phyloP scores from a whole-genome alignment of 2,329 filamentous ascomycete species.

The Ophiostoma perfectum region DNA sequence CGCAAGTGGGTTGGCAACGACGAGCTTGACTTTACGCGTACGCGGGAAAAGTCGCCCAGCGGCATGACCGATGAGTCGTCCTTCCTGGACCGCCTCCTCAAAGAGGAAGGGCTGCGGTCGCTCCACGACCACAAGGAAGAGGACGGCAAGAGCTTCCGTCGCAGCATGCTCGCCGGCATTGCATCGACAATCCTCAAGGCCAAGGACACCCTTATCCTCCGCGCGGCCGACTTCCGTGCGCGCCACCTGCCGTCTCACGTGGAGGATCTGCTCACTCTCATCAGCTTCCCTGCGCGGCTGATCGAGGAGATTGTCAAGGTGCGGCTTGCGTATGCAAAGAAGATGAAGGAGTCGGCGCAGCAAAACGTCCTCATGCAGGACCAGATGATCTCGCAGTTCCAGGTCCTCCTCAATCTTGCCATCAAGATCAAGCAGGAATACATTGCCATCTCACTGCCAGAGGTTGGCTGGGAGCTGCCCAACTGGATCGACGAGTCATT shows the following conservation, averaged over 20 bases:
- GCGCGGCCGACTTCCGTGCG: slow-evolving; percentile 76
- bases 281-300: slow-evolving; percentile 93
- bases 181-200: slow-evolving; percentile 86
- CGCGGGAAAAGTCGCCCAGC: slow-evolving; percentile 61
- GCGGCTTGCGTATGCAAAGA: slow-evolving; percentile 82
- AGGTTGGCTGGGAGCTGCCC: slow-evolving; percentile 90
- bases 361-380: slow-evolving; percentile 92
- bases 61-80: slow-evolving; percentile 81
- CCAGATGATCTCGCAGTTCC: slow-evolving; percentile 96
- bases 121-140: slow-evolving; percentile 66
- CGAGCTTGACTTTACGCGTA: slow-evolving; percentile 82
- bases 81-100: slow-evolving; percentile 89
- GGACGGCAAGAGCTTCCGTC: slow-evolving; percentile 43
- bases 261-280: slow-evolving; percentile 88
- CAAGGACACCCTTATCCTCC: slow-evolving; percentile 82
- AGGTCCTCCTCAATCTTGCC: slow-evolving; percentile 84
- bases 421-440: slow-evolving; percentile 91
- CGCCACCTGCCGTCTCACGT: slow-evolving; percentile 93
- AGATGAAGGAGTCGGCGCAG: slow-evolving; percentile 90
- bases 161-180: slow-evolving; percentile 79
- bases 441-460: slow-evolving; percentile 72
- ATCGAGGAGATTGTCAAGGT: slow-evolving; percentile 96
- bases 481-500: slow-evolving; percentile 97
- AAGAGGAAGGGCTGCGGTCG: slow-evolving; percentile 90
- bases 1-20: slow-evolving; percentile 97